phyloP scores from a whole-genome alignment of 768 basidiomycete species.

The Auricularia cornea region DNA sequence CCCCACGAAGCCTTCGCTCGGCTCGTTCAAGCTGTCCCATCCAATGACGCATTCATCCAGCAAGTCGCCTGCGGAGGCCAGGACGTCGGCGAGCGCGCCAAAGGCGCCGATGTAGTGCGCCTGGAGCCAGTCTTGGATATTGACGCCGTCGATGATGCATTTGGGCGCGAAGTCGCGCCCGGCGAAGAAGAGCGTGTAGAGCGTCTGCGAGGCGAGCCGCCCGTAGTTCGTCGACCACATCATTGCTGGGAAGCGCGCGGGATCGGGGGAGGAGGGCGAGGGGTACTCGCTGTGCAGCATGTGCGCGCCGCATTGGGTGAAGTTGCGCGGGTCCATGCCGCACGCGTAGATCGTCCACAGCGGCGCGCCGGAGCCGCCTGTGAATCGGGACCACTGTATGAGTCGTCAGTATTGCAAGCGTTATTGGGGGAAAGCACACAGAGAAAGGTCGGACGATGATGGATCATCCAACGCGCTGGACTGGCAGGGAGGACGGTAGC shows the following conservation, averaged over 20 bases:
- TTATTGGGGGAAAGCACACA: neutral
- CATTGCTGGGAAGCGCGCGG: slow-evolving; percentile 80
- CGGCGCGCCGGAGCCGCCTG: slow-evolving; percentile 90
- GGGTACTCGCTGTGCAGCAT: slow-evolving; percentile 89
- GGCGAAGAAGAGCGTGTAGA: slow-evolving; percentile 94
- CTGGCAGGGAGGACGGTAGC: no score
- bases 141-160: slow-evolving; percentile 82
- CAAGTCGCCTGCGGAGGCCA: slow-evolving; percentile 65
- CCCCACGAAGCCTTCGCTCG: slow-evolving; percentile 72
- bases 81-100: slow-evolving; percentile 64
- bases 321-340: slow-evolving; percentile 77
- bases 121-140: slow-evolving; percentile 87
- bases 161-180: slow-evolving; percentile 84
- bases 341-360: slow-evolving; percentile 90
- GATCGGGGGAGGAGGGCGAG: slow-evolving; percentile 48
- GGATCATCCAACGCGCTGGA: neutral
- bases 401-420: slow-evolving; percentile 1
- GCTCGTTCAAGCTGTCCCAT: slow-evolving; percentile 97
- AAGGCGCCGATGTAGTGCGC: slow-evolving; percentile 68
- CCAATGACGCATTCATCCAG: slow-evolving; percentile 86
- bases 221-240: slow-evolving; percentile 96
- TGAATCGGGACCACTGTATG: slow-evolving; percentile 85
- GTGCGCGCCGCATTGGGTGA: slow-evolving; percentile 79
- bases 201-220: slow-evolving; percentile 75
- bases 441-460: slow-evolving; percentile 1